A percentile compares a stretch with the other conserved stretches of the same genome.
Conservation (phyloP, 768 basidiomycete genomes). For the Lyophyllum atratum region DNA sequence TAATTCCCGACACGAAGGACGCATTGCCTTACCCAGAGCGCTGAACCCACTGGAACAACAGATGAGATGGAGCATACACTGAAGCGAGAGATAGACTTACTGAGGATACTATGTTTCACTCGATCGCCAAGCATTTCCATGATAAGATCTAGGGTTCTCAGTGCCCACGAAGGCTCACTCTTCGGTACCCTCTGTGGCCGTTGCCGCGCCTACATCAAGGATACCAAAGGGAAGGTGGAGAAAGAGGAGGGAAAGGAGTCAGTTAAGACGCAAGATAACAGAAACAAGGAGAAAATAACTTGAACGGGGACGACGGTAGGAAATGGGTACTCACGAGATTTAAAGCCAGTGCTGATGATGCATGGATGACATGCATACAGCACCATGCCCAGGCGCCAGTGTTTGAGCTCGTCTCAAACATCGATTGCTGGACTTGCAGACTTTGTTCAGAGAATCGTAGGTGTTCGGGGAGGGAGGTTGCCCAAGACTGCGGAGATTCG, state of each 20-base stretch:
- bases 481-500: conserved; percentile 44
- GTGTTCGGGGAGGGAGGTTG: conserved; percentile 64
- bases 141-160: conserved; percentile 43
- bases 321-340: conserved; percentile 52
- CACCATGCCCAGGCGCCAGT: conserved; percentile 83
- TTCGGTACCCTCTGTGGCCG: conserved; percentile 37
- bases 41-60: conserved; percentile 51
- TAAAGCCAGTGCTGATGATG: conserved; percentile 65
- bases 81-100: conserved; percentile 28
- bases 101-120: conserved; percentile 48
- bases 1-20: conserved; percentile 4
- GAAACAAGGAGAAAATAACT: background rate
- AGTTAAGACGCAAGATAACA: no score
- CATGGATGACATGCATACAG: conserved; percentile 72
- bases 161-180: conserved; percentile 44
- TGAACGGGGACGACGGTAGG: background rate
- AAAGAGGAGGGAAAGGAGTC: conserved; percentile 9
- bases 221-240: conserved; percentile 5
- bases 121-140: conserved; percentile 49
- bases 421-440: conserved; percentile 65
- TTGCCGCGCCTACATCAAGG: conserved; percentile 37
- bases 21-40: conserved; percentile 57
- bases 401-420: conserved; percentile 81
- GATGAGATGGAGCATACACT: background rate
- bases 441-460: conserved; percentile 73